Percentiles rank a stretch among this genome's conserved stretches.
Evolutionary conservation across 257 asterid genomes (phyloP).

Genomic region (Nicotiana tomentosiformis): DNA sequence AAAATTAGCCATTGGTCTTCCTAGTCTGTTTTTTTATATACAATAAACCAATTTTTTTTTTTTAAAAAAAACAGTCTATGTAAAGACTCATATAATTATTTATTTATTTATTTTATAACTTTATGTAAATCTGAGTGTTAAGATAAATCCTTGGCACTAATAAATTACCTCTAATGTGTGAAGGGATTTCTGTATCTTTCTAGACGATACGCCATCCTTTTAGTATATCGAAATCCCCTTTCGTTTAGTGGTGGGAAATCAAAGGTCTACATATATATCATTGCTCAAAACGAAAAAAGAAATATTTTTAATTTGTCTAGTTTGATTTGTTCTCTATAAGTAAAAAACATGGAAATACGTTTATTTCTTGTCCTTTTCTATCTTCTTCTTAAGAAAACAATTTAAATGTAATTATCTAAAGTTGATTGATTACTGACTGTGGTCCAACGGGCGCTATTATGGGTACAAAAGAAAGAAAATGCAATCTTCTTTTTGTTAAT

Average conservation of each 20-base stretch:
- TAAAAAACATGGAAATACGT: neutral
- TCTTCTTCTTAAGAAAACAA: neutral
- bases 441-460: constrained; percentile 1
- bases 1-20: neutral
- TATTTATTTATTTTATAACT: too few species aligned
- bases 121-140: too few species aligned
- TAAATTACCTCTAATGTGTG: neutral
- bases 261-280: neutral
- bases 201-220: neutral
- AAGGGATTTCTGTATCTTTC: neutral
- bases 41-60: too few species aligned
- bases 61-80: too few species aligned
- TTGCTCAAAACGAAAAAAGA: neutral
- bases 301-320: neutral
- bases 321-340: neutral
- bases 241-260: neutral
- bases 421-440: neutral
- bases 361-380: neutral
- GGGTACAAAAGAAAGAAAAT: neutral
- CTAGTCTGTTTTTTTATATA: too few species aligned
- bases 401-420: neutral
- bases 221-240: neutral
- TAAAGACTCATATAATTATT: too few species aligned
- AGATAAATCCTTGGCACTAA: too few species aligned
- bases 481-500: neutral